These are phyloP conservation scores for Gelatoporia subvermispora DNA, from an alignment of 768 basidiomycete species.

Conservation along the genomic window DNA sequence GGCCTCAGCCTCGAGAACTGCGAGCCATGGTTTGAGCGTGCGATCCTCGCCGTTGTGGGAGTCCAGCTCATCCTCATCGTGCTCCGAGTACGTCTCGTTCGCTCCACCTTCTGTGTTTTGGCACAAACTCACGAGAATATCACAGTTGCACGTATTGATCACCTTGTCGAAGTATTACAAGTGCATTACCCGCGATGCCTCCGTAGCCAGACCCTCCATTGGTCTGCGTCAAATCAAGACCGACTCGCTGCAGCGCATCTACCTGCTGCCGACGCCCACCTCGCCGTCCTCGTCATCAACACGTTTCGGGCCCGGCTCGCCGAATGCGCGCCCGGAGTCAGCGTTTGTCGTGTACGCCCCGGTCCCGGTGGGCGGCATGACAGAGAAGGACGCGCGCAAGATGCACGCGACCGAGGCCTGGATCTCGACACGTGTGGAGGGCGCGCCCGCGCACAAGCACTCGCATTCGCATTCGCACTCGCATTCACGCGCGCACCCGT, in stretches of 20 bases:
- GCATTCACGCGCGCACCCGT: conserved; percentile 23
- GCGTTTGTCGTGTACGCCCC: conserved; percentile 62
- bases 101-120: background rate
- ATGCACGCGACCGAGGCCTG: conserved; percentile 61
- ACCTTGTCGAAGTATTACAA: conserved; percentile 64
- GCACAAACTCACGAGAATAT: background rate
- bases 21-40: conserved; percentile 72
- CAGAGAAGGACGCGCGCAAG: conserved; percentile 45
- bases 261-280: conserved; percentile 46
- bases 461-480: conserved; percentile 25
- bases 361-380: conserved; percentile 51
- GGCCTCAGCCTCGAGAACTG: conserved; percentile 78
- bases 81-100: conserved; percentile 48
- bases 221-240: conserved; percentile 19
- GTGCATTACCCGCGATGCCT: conserved; percentile 35
- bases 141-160: conserved; percentile 71
- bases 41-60: conserved; percentile 52
- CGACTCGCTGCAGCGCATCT: conserved; percentile 51
- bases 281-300: conserved; percentile 13
- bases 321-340: conserved; percentile 8
- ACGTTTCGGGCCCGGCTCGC: conserved; percentile 11
- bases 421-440: conserved; percentile 33
- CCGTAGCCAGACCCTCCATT: conserved; percentile 27
- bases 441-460: conserved; percentile 18
- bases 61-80: conserved; percentile 59